Conservation (phyloP, 2,329 filamentous ascomycete genomes). For the Neospermospora avenae region DNA sequence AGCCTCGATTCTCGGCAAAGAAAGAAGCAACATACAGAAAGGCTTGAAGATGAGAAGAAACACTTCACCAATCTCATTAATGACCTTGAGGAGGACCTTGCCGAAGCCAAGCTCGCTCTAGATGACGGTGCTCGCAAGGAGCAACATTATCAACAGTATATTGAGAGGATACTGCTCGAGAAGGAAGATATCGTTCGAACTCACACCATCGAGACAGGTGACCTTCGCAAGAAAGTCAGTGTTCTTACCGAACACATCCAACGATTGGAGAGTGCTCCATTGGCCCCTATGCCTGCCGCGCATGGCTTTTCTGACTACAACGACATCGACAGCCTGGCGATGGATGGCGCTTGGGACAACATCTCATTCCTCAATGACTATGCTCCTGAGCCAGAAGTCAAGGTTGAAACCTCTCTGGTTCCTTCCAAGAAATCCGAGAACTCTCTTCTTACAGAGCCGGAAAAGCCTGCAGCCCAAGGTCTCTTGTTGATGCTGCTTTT, state of each 20-base stretch:
- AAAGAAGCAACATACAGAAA: slow-evolving; percentile 97
- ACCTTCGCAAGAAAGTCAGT: slow-evolving; percentile 88
- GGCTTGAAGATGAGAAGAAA: slow-evolving; percentile 96
- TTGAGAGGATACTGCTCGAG: slow-evolving; percentile 75
- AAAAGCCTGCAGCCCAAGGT: slow-evolving; percentile 71
- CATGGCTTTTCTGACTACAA: slow-evolving; percentile 69
- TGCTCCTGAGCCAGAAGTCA: slow-evolving; percentile 58
- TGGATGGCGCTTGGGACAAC: slow-evolving; percentile 80
- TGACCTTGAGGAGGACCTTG: slow-evolving; percentile 75
- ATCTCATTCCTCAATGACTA: slow-evolving; percentile 75
- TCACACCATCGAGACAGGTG: slow-evolving; percentile 86
- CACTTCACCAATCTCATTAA: slow-evolving; percentile 73
- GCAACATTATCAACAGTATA: slow-evolving; percentile 69
- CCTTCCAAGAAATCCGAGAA: slow-evolving; percentile 52
- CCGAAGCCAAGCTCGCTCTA: slow-evolving; percentile 63
- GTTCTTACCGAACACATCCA: slow-evolving; percentile 72
- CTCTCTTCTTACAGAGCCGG: slow-evolving; percentile 45
- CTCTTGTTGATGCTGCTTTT: slow-evolving; percentile 94
- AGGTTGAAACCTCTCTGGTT: slow-evolving; percentile 52
- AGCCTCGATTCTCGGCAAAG: slow-evolving; percentile 94
- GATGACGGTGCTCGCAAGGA: slow-evolving; percentile 71
- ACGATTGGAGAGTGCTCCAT: slow-evolving; percentile 63
- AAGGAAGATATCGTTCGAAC: slow-evolving; percentile 87
- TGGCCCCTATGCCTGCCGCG: slow-evolving; percentile 50
- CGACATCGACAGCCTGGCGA: slow-evolving; percentile 79